Percentiles rank a stretch among this genome's conserved stretches.
These are phyloP conservation scores for Oryza meridionalis DNA, from an alignment of 176 grass and related monocot genomes.

Conservation along the genomic window DNA sequence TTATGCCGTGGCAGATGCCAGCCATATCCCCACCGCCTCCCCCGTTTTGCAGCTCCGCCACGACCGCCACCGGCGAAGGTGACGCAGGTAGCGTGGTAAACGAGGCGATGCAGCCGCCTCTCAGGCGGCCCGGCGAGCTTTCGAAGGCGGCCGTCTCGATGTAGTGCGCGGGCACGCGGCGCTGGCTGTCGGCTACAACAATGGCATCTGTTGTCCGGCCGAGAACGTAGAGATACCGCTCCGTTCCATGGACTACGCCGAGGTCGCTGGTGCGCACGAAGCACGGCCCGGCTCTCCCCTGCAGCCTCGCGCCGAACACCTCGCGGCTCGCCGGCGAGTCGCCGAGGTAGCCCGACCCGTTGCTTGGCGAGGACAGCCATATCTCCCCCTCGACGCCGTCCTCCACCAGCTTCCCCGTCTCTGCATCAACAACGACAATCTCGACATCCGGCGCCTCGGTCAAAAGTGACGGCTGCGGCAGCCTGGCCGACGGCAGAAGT, in stretches of 20 bases:
- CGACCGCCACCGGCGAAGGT: slow-evolving; percentile 22
- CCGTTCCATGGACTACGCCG: slow-evolving; percentile 40
- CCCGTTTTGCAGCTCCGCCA: slow-evolving; percentile 50
- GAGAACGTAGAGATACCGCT: slow-evolving; percentile 55
- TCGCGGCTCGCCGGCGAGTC: slow-evolving; percentile 24
- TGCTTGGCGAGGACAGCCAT: slow-evolving; percentile 59
- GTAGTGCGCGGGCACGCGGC: slow-evolving; percentile 46
- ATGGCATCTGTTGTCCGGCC: slow-evolving; percentile 41
- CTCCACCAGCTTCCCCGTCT: slow-evolving; percentile 40
- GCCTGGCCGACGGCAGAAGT: slow-evolving; percentile 50
- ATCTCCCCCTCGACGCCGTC: slow-evolving; percentile 63
- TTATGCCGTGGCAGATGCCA: slow-evolving; percentile 45
- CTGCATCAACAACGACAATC: slow-evolving; percentile 26
- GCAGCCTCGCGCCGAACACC: slow-evolving; percentile 35
- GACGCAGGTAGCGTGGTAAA: slow-evolving; percentile 2
- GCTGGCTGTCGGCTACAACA: background rate
- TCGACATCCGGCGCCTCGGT: slow-evolving; percentile 23
- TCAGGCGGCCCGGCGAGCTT: slow-evolving; percentile 23
- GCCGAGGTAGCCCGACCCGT: slow-evolving; percentile 54
- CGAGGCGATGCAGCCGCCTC: slow-evolving; percentile 46
- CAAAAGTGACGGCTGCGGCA: background rate
- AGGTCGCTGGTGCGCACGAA: slow-evolving; percentile 55
- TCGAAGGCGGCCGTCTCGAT: slow-evolving; percentile 36
- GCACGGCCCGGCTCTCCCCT: background rate
- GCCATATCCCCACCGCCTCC: background rate